Evolutionary conservation across 352 stramenopile species (phyloP), one percentile per base, ranked within the genome.

Genomic region (Pythium scleroteichum): DNA sequence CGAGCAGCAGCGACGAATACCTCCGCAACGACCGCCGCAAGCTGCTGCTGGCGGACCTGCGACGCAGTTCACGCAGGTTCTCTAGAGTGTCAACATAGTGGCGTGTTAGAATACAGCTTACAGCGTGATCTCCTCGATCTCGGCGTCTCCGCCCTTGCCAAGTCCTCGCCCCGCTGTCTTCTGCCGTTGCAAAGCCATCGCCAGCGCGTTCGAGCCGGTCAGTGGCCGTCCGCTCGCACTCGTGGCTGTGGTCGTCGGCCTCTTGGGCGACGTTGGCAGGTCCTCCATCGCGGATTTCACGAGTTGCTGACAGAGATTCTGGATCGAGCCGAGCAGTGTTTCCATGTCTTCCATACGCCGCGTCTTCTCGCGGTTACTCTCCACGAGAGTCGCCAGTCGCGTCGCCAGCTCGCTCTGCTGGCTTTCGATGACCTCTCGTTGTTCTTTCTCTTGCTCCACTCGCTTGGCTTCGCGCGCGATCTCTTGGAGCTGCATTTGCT

Each of bases 291-390:
- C 82, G 22, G 85, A 76, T 9, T 52, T 71, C 46, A 89, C 75
- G 35, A 91, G 74, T 49, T 88, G 71, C 52, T 82, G 69, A 39
- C 82, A 91, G 3, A 88, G 58, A n/a, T 75, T 75, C 55, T 91
- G 79, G 45, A 91, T 88, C 26, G 79, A 71, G 0, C 74, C 67
- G 2, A 91, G 64, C 33, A 75, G 73, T n/a, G 63, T 67, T 46
- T 91, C 79, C 57, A 91, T 75, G 23, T 86, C 78, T 19, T 74
- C 57, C 75, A 89, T 73, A 6, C 80, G 76, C 51, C 68, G 53
- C 14, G 72, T 72, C 60, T 91, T 91, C 5, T 80, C 72, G 10
- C 72, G 66, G 45, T 85, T 85, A 53, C 73, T 85, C 44, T 85
- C 75, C 7, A 85, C 68, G 17, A 91, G 54, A 29, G 57, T 66